Evolutionary conservation across 2,329 filamentous ascomycete species (phyloP).

Genomic region (Talaromyces verruculosus): DNA sequence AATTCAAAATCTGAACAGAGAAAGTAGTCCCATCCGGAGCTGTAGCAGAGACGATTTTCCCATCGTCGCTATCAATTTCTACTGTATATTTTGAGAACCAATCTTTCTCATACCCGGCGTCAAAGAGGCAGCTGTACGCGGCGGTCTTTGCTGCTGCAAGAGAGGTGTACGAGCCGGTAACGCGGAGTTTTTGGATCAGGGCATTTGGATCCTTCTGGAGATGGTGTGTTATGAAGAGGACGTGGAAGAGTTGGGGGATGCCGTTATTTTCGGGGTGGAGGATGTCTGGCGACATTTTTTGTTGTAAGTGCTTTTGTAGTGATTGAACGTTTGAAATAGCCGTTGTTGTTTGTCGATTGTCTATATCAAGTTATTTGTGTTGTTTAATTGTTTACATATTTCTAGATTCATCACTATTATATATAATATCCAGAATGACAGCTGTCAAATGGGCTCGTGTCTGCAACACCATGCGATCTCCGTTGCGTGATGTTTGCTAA

Average conservation of each 20-base stretch:
- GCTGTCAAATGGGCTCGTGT: background rate
- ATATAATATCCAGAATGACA: background rate
- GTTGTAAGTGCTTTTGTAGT: background rate
- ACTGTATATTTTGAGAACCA: constrained; percentile 29
- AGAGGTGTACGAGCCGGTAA: constrained; percentile 16
- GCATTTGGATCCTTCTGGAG: constrained; percentile 17
- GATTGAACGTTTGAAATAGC: background rate
- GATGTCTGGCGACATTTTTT: background rate
- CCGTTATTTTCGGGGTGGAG: constrained; percentile 8
- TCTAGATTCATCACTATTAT: background rate
- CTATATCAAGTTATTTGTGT: background rate
- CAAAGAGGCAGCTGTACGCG: constrained; percentile 16
- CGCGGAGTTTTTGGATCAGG: constrained; percentile 13
- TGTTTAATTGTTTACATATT: background rate
- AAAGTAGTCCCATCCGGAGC: constrained; percentile 30
- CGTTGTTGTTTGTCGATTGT: background rate
- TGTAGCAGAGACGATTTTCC: constrained; percentile 29
- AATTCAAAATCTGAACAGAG: constrained; percentile 28
- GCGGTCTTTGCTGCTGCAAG: constrained; percentile 15
- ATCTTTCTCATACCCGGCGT: constrained; percentile 30
- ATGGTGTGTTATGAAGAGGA: constrained; percentile 8
- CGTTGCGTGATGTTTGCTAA: background rate
- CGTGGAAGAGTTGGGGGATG: constrained; percentile 17
- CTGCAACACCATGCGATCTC: constrained; percentile 13
- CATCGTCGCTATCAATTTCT: constrained; percentile 18